A percentile compares a stretch with the other conserved stretches of the same genome.
Conservation (phyloP, 345 rosid genomes). For the Pistacia vera region DNA sequence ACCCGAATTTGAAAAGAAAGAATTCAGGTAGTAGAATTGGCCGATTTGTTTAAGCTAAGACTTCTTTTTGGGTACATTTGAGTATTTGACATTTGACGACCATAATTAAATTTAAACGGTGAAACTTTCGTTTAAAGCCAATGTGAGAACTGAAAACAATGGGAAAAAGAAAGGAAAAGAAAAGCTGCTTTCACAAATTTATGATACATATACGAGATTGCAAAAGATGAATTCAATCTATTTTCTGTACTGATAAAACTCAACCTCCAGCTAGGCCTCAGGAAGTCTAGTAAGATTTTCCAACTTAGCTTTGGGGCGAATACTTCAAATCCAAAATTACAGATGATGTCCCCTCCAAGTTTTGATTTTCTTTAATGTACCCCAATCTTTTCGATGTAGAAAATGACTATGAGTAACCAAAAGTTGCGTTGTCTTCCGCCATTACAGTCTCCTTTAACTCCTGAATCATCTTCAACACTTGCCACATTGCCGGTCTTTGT, state of each 20-base stretch:
- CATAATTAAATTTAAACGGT: not conserved
- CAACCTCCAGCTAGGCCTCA: not conserved
- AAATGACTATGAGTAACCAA: conserved; percentile 23
- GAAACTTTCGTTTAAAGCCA: not conserved
- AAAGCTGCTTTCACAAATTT: not conserved
- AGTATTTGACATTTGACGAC: not conserved
- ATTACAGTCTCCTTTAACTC: conserved; percentile 72
- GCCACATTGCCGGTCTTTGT: conserved; percentile 90
- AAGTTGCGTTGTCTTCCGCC: conserved; percentile 40
- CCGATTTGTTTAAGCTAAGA: too few relatives aligned
- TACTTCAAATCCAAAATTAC: not conserved
- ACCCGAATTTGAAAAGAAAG: too few relatives aligned
- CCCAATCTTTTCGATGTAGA: not conserved
- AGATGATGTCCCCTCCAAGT: conserved; percentile 1
- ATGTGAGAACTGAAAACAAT: not conserved
- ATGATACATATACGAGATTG: conserved; percentile 12
- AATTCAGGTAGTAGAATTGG: too few relatives aligned
- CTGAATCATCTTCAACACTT: conserved; percentile 84
- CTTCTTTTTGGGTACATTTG: not conserved
- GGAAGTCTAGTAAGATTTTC: not conserved
- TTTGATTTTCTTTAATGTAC: not conserved
- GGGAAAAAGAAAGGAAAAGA: not conserved
- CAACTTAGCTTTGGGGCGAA: not conserved
- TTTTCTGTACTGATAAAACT: not conserved
- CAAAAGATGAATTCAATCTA: conserved; percentile 1